Evolutionary conservation across 768 basidiomycete species (phyloP), one percentile per base, ranked within the genome.

Genomic region (Phanerodontia chrysosporium): DNA sequence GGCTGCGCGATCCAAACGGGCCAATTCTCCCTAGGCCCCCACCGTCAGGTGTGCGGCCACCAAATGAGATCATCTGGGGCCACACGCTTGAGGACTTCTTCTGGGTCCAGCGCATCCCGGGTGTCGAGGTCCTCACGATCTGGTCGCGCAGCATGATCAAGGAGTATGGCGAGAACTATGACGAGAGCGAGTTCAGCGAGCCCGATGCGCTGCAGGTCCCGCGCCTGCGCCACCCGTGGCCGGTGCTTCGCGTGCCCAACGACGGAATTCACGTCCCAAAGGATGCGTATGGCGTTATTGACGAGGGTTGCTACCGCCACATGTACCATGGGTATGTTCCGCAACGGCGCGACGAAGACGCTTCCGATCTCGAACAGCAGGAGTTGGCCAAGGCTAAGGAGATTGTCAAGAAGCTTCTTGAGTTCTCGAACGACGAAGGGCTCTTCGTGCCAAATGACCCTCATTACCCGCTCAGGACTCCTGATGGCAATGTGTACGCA

Each of bases 81-180:
- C 67, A 68, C 42, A 48, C 52, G 5, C 55, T 66, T 35, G 56
- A 62, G 21, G 68, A 67, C 51, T 66, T 72, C 61, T 70, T 58
- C 57, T 67, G 66, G 63, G 66, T 72, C 45, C 44, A 60, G 22
- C 69, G 70, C 59, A 52, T 60, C 45, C 69, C 71, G 2, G 66
- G 61, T 32, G 49, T 63, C 29, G 65, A 70, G 52, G 60, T 66
- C n/a, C 45, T 72, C 22, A 69, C 71, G 36, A 62, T 68, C 51
- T 75, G 70, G 67, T 71, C 73, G 24, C 68, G 72, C 42, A 73
- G 71, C 60, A 74, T 74, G 72, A 65, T 75, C 53, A 58, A 67
- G 45, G 69, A 67, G 55, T 63, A 62, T 44, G 71, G 69, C 16
- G 72, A 74, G 56, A 66, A 69, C 55, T 70, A 67, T 51, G 62